Conservation (phyloP, 2,329 filamentous ascomycete genomes). For the Corinectria fuckeliana region DNA sequence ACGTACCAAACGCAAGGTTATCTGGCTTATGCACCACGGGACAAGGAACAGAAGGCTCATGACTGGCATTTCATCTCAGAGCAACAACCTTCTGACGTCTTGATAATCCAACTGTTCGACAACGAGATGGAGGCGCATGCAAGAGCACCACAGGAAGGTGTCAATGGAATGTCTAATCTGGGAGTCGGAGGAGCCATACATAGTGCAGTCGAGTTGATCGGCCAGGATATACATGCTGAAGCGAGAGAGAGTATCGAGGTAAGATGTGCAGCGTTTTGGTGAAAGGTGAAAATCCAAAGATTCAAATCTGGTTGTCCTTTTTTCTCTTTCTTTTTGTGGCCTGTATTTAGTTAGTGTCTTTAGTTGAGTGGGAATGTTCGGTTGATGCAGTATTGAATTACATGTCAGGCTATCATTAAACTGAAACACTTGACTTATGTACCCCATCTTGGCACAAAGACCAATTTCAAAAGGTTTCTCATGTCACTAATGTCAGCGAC, state of each 20-base stretch:
- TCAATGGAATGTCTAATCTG: neutral
- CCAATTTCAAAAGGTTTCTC: too few species aligned
- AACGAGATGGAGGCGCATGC: slow-evolving; percentile 17
- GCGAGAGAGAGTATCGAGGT: slow-evolving; percentile 16
- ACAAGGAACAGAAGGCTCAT: neutral
- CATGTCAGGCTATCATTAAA: too few species aligned
- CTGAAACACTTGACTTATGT: too few species aligned
- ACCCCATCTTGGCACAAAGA: too few species aligned
- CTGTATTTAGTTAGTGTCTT: too few species aligned
- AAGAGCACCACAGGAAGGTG: slow-evolving; percentile 8
- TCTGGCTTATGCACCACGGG: neutral
- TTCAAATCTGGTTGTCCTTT: neutral
- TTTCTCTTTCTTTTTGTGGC: neutral
- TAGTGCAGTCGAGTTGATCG: slow-evolving; percentile 11
- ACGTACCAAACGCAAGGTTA: slow-evolving; percentile 1
- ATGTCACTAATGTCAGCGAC: too few species aligned
- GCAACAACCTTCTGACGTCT: neutral
- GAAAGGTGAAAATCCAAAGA: neutral
- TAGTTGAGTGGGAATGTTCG: too few species aligned
- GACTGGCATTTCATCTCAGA: slow-evolving; percentile 7
- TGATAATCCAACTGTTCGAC: slow-evolving; percentile 12
- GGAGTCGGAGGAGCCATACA: slow-evolving; percentile 7
- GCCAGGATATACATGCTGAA: slow-evolving; percentile 6
- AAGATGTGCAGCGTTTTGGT: slow-evolving; percentile 16
- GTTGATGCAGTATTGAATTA: too few species aligned